Evolutionary conservation across 495 filamentous ascomycete genomes (phyloP), one percentile per base, ranked within the genome.

Genomic region (Aspergillus homomorphus): DNA sequence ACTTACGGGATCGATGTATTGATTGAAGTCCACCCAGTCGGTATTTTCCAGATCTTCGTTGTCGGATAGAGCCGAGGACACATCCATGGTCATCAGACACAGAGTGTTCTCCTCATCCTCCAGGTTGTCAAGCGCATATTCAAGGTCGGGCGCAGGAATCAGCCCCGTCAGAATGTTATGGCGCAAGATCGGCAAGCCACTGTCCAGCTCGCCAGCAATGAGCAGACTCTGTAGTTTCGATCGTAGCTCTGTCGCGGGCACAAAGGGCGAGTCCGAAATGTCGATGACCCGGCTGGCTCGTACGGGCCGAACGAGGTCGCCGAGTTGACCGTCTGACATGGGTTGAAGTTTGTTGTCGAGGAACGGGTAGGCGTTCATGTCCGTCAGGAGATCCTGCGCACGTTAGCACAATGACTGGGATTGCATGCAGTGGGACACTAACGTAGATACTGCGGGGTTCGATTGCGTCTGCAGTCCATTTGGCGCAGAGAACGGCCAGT

Each of bases 321-420:
- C 87, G 3, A 98, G 80, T 43, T 90, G 85, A 4, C 86, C 84
- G 8, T 92, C 95, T 71, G 96, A 94, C 23, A 93, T 77, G 4
- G 92, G 90, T 50, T 93, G 91, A 52, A 91, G 82, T 66, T 98
- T 98, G 74, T 91, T 96, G 74, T 96, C 91, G 24, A 98, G 83
- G 74, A 92, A 95, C 1, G 94, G 94, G 62, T 98, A 98, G 10
- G 91, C 89, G 71, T 98, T 98, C 87, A 98, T 91, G 62, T 96
- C 91, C 0, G 92, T 97, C 24, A 98, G 79, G 16, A 98, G 80
- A 69, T 98, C 92, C 86, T 89, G 22, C 10, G 33, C 3, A 43
- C 9, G 55, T 73, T 60, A 74, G 68, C 57, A 56, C 55, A 45
- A 42, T 41, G n/a, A 46, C 20, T 50, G 42, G 24, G 2, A 48